Base-by-base conservation (phyloP, 1,284 basidiomycete genomes). In the Ganoderma lingzhi region DNA sequence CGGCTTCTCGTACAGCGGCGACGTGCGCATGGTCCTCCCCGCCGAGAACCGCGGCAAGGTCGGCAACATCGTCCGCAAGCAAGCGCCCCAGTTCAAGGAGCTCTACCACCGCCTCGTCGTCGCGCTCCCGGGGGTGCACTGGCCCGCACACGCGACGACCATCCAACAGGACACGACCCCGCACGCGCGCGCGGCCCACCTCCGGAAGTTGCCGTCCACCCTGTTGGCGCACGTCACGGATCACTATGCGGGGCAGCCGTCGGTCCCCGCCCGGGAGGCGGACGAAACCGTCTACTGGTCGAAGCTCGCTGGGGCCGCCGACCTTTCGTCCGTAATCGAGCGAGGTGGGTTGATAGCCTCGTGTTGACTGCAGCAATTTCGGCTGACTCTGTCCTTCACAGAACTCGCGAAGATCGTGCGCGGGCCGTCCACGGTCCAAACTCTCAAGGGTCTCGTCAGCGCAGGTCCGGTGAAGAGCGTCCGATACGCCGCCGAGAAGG, bases 11-110 rank as follows among this genome's bases (percentile, higher is more conserved):
- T 99, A 99, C 79, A 84, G 85, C 17, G 95, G 95, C 30, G 98
- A 99, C 79, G 96, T 96, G 61, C 88, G 97, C 44, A 99, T 99
- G 97, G 76, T 89, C 45, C 89, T 97, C 2, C 96, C 96, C 5
- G 96, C 93, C 0, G 97, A 99, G 86, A 99, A 99, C 81, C 91
- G 96, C 32, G 86, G 89, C 71, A 99, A 99, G 83, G 92, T 99
- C n/a, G 84, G 85, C 64, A 99, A 99, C 81, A 98, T 99, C 75
- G 96, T 98, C 35, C 83, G 87, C 69, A 91, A 90, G 64, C 95
- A 98, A 81, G 85, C 88, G 30, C 86, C 87, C 6, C 95, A 96
- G 78, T 99, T 99, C 82, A 88, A 91, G 70, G 90, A 93, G 75
- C 83, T 99, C 73, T 99, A 99, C 82, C 90, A 91, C 75, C 88